Evolutionary conservation across 2,329 filamentous ascomycete genomes (phyloP), one percentile per base, ranked within the genome.

Genomic region (Fusarium cyanostomum): DNA sequence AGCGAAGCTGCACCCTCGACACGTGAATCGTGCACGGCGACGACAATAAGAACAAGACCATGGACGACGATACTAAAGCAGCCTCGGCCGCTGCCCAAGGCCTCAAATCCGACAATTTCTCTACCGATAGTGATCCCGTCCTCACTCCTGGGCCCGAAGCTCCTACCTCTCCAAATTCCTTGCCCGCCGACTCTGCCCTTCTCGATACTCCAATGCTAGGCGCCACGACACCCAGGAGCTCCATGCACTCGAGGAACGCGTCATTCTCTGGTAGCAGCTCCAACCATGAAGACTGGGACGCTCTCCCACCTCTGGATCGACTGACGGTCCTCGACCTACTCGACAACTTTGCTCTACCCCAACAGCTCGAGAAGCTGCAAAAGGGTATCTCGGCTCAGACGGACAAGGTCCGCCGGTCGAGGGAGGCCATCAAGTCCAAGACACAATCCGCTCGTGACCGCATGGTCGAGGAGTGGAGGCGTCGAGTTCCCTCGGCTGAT

Each of bases 391-490:
- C 89, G 26, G 86, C 88, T 6, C 94, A 97, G 77, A 94, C 89
- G 4, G 89, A 95, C 68, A 95, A 92, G 76, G 90, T 98, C 28
- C 89, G 89, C 62, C 88, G 88, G 72, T 94, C 95, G 60, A 87
- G 91, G 70, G 90, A 95, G 74, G 92, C 87, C 57, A 78, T 97
- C 61, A 92, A 92, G 75, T 88, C 87, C 16, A 89, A 86, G 65
- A 89, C 93, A 45, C 83, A 89, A 71, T 86, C 87, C 68, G 94
- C 94, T n/a, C 92, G 89, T 72, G 90, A 96, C 67, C 89, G 91
- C 59, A 92, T 98, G 72, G 90, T 98, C 21, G 94, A 96, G 67
- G 92, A 98, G 80, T 96, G 92, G 92, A 88, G 92, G 56, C 90
- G 91, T 52, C 87, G 94, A 34, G 87, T 96, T 9, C 93, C 93